A percentile compares a stretch with the other conserved stretches of the same genome.
Evolutionary conservation across 768 basidiomycete genomes (phyloP).

Genomic region (Nidularia pulvinata): DNA sequence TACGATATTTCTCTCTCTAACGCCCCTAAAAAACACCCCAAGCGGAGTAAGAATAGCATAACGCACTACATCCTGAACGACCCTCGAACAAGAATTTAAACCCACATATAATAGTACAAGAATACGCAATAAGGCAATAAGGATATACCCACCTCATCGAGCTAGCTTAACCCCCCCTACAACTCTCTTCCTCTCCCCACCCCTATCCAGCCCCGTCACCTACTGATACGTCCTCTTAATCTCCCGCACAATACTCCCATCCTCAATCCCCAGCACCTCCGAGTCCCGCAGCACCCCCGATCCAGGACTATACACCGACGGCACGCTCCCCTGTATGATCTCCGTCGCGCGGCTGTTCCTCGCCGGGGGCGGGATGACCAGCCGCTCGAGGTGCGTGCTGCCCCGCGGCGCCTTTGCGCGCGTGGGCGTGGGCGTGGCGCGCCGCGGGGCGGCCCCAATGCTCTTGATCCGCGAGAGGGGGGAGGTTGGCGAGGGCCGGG

Average conservation of each 20-base stretch:
- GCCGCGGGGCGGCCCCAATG: slow-evolving; percentile 33
- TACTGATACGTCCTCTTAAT: no score
- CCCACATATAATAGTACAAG: no score
- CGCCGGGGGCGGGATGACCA: slow-evolving; percentile 24
- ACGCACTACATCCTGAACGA: no score
- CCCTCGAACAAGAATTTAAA: no score
- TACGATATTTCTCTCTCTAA: no score
- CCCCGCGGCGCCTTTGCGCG: slow-evolving; percentile 15
- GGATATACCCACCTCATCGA: no score
- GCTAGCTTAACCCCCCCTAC: no score
- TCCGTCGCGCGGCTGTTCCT: slow-evolving; percentile 18
- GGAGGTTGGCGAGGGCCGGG: slow-evolving; percentile 2
- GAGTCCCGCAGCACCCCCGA: slow-evolving; percentile 24
- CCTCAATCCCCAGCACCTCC: slow-evolving; percentile 27
- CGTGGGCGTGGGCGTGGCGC: slow-evolving; percentile 28
- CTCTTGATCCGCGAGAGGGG: slow-evolving; percentile 31
- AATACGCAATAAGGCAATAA: no score
- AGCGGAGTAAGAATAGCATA: no score
- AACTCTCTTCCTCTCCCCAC: no score
- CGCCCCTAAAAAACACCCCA: no score
- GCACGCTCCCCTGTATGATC: slow-evolving; percentile 17
- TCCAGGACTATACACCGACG: slow-evolving; percentile 9
- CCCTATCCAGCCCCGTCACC: no score
- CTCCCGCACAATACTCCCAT: slow-evolving; percentile 5
- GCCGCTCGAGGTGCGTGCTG: slow-evolving; percentile 29